phyloP scores from a whole-genome alignment of 805 yeast species.

The Schwanniomyces occidentalis region DNA sequence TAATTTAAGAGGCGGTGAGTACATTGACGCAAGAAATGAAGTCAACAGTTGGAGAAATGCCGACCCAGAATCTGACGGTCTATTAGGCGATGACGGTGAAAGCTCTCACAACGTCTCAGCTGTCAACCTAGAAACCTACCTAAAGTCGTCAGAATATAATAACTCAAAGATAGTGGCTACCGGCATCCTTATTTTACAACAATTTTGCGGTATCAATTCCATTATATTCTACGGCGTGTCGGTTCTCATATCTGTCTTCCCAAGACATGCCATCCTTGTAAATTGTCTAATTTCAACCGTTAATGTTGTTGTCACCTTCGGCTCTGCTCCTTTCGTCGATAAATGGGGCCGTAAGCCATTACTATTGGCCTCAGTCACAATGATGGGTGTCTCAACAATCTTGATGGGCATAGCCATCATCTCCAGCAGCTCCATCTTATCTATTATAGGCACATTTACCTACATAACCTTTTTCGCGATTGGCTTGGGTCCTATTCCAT shows the following conservation, averaged over 20 bases:
- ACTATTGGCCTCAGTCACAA: constrained; percentile 59
- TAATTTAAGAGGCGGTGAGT: constrained; percentile 41
- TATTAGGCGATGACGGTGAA: constrained; percentile 8
- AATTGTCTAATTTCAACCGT: constrained; percentile 76
- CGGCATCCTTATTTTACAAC: constrained; percentile 79
- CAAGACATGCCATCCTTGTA: constrained; percentile 66
- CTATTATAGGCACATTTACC: constrained; percentile 63
- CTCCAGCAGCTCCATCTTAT: constrained; percentile 42
- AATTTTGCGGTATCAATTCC: constrained; percentile 89
- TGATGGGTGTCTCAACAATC: constrained; percentile 68
- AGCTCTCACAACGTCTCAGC: constrained; percentile 6
- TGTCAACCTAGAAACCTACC: constrained; percentile 42
- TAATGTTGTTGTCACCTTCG: constrained; percentile 72
- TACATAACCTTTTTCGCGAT: constrained; percentile 86
- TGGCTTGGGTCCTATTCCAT: constrained; percentile 96
- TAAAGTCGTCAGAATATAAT: constrained; percentile 50
- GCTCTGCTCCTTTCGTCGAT: constrained; percentile 77
- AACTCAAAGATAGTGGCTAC: constrained; percentile 67
- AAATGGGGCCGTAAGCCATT: constrained; percentile 71
- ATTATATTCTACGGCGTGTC: constrained; percentile 92
- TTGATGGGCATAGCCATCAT: constrained; percentile 68
- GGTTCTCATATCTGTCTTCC: constrained; percentile 69
- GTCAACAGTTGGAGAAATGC: constrained; percentile 35
- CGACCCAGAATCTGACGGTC: constrained; percentile 1
- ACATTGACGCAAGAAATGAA: constrained; percentile 32